These are phyloP conservation scores for Cerioporus squamosus DNA, from an alignment of 1,284 basidiomycete species.

Conservation along the genomic window DNA sequence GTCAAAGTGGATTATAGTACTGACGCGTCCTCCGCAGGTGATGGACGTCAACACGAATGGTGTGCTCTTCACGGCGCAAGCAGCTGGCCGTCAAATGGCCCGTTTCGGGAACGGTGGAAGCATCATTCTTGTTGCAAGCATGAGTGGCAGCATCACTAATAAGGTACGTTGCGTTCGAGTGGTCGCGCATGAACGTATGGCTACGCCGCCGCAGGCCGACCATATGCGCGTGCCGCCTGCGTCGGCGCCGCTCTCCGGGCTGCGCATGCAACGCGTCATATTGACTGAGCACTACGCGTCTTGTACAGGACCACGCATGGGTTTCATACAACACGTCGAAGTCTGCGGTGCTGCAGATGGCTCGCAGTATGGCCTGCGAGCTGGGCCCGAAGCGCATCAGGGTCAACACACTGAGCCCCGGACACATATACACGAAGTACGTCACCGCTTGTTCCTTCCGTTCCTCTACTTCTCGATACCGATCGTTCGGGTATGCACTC, in stretches of 20 bases:
- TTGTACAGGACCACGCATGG: conserved; percentile 68
- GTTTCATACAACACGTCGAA: conserved; percentile 84
- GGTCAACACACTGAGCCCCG: conserved; percentile 78
- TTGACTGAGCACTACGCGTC: neutral
- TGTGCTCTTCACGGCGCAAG: conserved; percentile 79
- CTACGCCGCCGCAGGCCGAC: neutral
- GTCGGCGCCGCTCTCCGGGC: neutral
- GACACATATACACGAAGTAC: conserved; percentile 76
- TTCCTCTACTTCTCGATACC: neutral
- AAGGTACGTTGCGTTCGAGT: conserved; percentile 46
- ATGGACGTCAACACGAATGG: conserved; percentile 79
- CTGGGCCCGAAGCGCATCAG: conserved; percentile 73
- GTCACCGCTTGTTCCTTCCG: conserved; percentile 27
- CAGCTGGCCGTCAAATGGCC: conserved; percentile 77
- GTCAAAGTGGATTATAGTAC: neutral
- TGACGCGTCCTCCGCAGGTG: conserved; percentile 46
- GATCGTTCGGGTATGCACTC: neutral
- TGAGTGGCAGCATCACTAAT: conserved; percentile 88
- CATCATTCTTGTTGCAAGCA: conserved; percentile 84
- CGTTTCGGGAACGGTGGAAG: conserved; percentile 76
- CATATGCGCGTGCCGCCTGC: neutral
- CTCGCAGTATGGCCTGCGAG: conserved; percentile 84
- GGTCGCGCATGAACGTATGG: neutral
- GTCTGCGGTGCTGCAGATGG: conserved; percentile 83
- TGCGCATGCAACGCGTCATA: neutral